Evolutionary conservation across 2,329 filamentous ascomycete species (phyloP).

Genomic region (Cladosporium oxysporum): DNA sequence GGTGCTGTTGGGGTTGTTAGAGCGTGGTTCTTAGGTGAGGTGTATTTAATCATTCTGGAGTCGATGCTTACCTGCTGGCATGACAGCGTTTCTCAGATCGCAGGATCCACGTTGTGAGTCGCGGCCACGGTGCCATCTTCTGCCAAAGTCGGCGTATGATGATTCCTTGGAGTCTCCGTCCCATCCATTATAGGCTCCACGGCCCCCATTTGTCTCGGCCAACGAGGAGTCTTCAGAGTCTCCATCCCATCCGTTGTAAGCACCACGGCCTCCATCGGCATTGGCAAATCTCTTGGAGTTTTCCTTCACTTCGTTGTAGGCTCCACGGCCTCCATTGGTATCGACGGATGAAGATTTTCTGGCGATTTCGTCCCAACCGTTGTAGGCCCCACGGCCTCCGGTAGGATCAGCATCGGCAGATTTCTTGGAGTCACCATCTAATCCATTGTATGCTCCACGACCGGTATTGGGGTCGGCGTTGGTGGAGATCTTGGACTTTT

Average conservation of each 20-base stretch:
- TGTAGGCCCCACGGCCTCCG: too few relatives aligned
- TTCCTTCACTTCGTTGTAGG: background rate
- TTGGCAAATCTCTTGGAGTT: background rate
- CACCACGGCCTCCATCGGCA: too few relatives aligned
- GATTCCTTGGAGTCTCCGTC: background rate
- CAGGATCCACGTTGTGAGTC: conserved; percentile 24
- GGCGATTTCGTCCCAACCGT: background rate
- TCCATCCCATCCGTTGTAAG: background rate
- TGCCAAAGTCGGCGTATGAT: conserved; percentile 26
- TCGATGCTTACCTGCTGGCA: conserved; percentile 27
- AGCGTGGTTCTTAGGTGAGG: background rate
- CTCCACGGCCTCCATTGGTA: background rate
- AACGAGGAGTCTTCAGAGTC: background rate
- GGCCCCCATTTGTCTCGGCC: conserved; percentile 10
- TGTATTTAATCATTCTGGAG: background rate
- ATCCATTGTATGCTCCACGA: background rate
- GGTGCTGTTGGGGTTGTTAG: conserved; percentile 28
- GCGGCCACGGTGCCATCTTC: conserved; percentile 20
- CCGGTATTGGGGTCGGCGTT: background rate
- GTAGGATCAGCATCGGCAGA: background rate
- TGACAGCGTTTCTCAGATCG: conserved; percentile 25
- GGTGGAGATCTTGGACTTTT: background rate
- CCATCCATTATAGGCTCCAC: conserved; percentile 9
- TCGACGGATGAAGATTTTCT: conserved; percentile 19
- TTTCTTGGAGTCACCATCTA: background rate